Evolutionary conservation across 2,329 filamentous ascomycete species (phyloP).

Genomic region (Onygenales sp.): DNA sequence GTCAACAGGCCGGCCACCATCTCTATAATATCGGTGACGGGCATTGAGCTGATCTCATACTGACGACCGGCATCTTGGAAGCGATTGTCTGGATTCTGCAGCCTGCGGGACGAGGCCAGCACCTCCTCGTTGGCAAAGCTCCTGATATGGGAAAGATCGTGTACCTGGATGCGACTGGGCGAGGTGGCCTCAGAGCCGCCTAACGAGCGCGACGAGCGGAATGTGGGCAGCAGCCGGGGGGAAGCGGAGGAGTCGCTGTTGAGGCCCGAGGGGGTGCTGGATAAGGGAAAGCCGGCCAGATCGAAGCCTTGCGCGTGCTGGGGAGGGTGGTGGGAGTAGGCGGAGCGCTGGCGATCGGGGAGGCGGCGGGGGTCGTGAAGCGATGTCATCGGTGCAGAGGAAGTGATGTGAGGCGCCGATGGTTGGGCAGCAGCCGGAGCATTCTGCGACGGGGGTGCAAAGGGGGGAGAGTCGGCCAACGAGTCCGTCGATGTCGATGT

Average conservation of each 20-base stretch:
- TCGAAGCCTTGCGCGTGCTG: slow-evolving; percentile 9
- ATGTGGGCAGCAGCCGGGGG: slow-evolving; percentile 36
- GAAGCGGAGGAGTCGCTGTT: slow-evolving; percentile 19
- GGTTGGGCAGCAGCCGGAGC: not conserved
- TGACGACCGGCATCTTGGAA: slow-evolving; percentile 46
- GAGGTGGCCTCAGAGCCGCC: slow-evolving; percentile 35
- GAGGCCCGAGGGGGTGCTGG: not conserved
- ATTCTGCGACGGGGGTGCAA: not conserved
- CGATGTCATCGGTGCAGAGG: slow-evolving; percentile 41
- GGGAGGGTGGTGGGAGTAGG: slow-evolving; percentile 11
- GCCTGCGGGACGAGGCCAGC: slow-evolving; percentile 43
- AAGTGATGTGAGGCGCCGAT: slow-evolving; percentile 3
- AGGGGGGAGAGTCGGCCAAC: not conserved
- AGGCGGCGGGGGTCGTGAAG: slow-evolving; percentile 11
- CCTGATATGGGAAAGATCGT: slow-evolving; percentile 84
- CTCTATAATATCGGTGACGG: slow-evolving; percentile 92
- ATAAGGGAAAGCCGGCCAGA: not conserved
- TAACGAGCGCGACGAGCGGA: slow-evolving; percentile 34
- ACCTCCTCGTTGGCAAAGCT: slow-evolving; percentile 74
- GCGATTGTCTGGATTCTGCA: not conserved
- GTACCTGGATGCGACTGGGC: slow-evolving; percentile 63
- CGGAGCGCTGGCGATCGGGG: not conserved
- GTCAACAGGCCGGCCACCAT: slow-evolving; percentile 96
- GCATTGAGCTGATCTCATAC: slow-evolving; percentile 97
- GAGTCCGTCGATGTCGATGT: not conserved